Conservation (phyloP, 345 rosid species). For the Arabidopsis arenosa region DNA sequence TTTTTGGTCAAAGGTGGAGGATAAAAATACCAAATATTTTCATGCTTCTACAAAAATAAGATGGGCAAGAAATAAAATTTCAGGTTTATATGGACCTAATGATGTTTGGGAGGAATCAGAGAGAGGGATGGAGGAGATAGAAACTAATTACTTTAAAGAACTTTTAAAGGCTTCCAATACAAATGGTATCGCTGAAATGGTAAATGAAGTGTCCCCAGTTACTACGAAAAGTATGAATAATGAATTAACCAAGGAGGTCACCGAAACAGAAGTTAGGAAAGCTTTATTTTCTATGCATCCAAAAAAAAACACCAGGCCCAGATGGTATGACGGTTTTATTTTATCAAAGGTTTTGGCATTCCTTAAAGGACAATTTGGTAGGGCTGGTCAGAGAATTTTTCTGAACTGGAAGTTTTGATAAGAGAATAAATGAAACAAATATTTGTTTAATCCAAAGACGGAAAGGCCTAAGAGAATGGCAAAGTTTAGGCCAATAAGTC, state of each 20-base stretch:
- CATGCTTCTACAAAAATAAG: not conserved
- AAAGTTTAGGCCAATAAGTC: not conserved
- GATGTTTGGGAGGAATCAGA: not conserved
- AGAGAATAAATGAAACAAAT: too few relatives aligned
- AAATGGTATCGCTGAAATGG: not conserved
- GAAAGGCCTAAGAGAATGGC: not conserved
- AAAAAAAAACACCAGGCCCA: not conserved
- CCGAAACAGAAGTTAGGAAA: not conserved
- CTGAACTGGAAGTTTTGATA: too few relatives aligned
- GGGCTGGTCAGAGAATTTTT: too few relatives aligned
- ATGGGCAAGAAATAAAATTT: not conserved
- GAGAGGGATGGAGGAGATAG: not conserved
- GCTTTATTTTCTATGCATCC: not conserved
- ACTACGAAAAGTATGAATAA: not conserved
- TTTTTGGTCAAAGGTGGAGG: not conserved
- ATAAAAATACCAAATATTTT: not conserved
- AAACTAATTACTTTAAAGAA: not conserved
- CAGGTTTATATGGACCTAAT: not conserved
- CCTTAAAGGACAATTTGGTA: too few relatives aligned
- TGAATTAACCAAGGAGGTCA: not conserved
- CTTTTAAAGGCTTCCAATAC: not conserved
- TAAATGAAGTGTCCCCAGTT: rapidly evolving
- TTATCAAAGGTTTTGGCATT: too few relatives aligned
- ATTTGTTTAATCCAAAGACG: too few relatives aligned
- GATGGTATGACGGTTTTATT: not conserved